Conservation (phyloP, 1,284 basidiomycete species). For the Leccinum fallax region DNA sequence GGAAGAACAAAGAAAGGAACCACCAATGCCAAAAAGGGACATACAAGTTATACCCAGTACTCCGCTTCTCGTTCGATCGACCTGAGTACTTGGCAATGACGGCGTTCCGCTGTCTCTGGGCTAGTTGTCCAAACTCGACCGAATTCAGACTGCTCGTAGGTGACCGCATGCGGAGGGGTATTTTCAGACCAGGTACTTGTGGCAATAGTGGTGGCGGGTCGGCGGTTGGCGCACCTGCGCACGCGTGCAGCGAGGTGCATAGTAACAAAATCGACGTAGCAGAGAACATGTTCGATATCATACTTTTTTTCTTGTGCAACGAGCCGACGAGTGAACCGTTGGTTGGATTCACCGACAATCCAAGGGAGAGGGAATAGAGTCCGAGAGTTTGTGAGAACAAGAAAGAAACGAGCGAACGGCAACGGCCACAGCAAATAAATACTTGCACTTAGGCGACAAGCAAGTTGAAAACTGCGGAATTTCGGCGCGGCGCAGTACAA, state of each 20-base stretch:
- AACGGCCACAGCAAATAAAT: slow-evolving; percentile 9
- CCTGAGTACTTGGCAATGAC: too few species aligned
- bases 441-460: background rate
- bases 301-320: background rate
- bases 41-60: too few species aligned
- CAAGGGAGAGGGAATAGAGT: background rate
- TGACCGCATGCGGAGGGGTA: slow-evolving; percentile 23
- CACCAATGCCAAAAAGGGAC: background rate
- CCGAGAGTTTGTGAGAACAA: background rate
- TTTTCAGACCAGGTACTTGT: slow-evolving; percentile 18
- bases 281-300: slow-evolving; percentile 18
- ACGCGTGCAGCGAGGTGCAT: slow-evolving; percentile 12
- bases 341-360: background rate
- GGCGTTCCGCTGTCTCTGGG: too few species aligned
- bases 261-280: slow-evolving; percentile 16
- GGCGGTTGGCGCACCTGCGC: slow-evolving; percentile 18
- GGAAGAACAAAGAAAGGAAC: background rate
- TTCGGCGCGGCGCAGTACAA: background rate
- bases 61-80: too few species aligned
- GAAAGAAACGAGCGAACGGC: background rate
- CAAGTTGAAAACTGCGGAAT: slow-evolving; percentile 14
- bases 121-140: too few species aligned
- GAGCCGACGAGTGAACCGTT: too few species aligned
- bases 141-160: background rate
- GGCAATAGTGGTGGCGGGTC: background rate